Percentiles rank a stretch among this genome's conserved stretches.
Conservation (phyloP, 306 rosid species). For the Mimosa bimucronata region DNA sequence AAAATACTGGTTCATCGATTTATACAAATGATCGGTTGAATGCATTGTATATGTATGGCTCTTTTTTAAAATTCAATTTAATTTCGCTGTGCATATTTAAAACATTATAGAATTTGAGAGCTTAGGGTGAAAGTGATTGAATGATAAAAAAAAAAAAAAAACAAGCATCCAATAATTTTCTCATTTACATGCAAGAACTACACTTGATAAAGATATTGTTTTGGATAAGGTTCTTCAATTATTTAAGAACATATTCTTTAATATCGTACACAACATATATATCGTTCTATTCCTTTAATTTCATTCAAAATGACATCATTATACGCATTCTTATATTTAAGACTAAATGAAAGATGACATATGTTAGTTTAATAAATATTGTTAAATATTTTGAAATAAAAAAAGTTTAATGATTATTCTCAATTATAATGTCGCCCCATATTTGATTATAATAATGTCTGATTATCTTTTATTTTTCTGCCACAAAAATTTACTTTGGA, state of each 20-base stretch:
- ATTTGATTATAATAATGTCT: not conserved
- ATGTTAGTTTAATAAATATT: not conserved
- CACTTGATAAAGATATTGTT: not conserved
- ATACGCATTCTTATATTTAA: not conserved
- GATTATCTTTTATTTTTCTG: not conserved
- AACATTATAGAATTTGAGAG: not conserved
- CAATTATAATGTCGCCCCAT: not conserved
- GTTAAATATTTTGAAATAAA: not conserved
- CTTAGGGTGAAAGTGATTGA: not conserved
- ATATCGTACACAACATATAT: not conserved
- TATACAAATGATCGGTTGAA: too few relatives aligned
- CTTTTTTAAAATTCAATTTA: not conserved
- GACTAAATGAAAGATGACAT: not conserved
- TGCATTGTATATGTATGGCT: not conserved
- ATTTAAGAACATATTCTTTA: not conserved
- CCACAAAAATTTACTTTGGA: not conserved
- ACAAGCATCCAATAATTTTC: not conserved
- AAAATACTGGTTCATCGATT: too few relatives aligned
- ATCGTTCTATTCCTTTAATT: not conserved
- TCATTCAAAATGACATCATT: not conserved
- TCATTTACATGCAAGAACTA: not conserved
- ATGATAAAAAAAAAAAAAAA: not conserved
- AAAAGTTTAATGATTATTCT: not conserved
- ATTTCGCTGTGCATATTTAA: not conserved
- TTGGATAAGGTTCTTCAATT: not conserved